Evolutionary conservation across 2,329 filamentous ascomycete genomes (phyloP).

Genomic region (Paraphoma chrysanthemicola): DNA sequence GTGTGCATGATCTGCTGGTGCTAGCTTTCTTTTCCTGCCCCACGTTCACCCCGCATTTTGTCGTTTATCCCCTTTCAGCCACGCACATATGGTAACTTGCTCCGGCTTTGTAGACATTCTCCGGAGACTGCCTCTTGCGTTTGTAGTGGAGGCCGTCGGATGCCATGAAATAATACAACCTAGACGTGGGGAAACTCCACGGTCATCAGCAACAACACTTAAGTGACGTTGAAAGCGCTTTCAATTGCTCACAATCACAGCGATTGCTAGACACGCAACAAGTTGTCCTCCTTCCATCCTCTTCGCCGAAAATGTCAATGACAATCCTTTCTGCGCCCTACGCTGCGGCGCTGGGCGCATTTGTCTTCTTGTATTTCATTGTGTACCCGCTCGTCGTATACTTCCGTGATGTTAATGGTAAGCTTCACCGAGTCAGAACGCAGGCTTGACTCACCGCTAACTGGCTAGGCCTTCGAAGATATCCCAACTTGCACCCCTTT

Average conservation of each 20-base stretch:
- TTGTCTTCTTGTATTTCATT: constrained; percentile 46
- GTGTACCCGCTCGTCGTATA: constrained; percentile 53
- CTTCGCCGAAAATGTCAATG: not conserved
- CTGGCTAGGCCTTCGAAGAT: constrained; percentile 53
- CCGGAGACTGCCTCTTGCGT: constrained; percentile 17
- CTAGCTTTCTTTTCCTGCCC: constrained; percentile 6
- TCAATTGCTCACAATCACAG: not conserved
- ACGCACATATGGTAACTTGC: not conserved
- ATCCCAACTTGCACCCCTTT: constrained; percentile 55
- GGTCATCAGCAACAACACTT: constrained; percentile 10
- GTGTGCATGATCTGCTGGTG: not conserved
- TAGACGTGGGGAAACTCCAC: not conserved
- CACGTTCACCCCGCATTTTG: constrained; percentile 23
- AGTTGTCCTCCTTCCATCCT: not conserved
- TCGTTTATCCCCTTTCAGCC: not conserved
- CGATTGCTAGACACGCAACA: not conserved
- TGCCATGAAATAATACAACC: too few relatives aligned
- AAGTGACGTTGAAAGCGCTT: constrained; percentile 7
- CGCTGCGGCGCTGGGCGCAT: constrained; percentile 28
- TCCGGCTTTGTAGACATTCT: constrained; percentile 18
- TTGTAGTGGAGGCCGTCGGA: too few relatives aligned
- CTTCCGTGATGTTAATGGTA: constrained; percentile 55
- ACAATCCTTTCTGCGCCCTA: constrained; percentile 21
- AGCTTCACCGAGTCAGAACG: constrained; percentile 1
- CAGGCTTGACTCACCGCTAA: not conserved